phyloP scores from a whole-genome alignment of 345 rosid genomes.

The Isatis tinctoria region DNA sequence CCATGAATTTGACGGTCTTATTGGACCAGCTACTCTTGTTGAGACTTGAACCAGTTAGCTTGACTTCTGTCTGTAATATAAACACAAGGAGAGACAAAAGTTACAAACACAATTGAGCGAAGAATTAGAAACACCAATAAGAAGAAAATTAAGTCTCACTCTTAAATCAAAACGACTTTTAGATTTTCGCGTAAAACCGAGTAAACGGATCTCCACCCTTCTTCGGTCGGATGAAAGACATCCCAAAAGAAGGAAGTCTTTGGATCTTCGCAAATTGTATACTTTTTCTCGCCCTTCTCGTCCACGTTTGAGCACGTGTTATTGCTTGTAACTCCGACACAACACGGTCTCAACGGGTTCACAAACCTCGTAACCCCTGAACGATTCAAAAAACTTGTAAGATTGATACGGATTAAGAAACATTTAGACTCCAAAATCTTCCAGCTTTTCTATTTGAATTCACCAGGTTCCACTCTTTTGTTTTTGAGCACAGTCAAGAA shows the following conservation, averaged over 20 bases:
- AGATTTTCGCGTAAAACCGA: constrained; percentile 32
- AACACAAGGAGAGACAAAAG: not conserved
- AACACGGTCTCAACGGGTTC: constrained; percentile 61
- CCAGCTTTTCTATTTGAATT: not conserved
- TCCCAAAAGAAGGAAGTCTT: constrained; percentile 55
- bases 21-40: not conserved
- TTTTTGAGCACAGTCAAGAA: constrained; percentile 45
- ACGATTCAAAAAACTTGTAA: not conserved
- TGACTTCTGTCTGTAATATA: constrained; percentile 1
- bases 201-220: constrained; percentile 49
- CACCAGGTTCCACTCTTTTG: constrained; percentile 32
- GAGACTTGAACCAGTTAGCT: not conserved
- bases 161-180: constrained; percentile 14
- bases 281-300: constrained; percentile 37
- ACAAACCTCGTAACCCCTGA: constrained; percentile 40
- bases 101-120: constrained; percentile 1
- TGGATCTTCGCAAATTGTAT: constrained; percentile 42
- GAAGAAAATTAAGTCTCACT: not conserved
- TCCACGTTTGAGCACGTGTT: constrained; percentile 44
- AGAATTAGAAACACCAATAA: not conserved
- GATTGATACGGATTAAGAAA: not conserved
- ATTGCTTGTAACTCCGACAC: constrained; percentile 30
- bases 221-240: constrained; percentile 45
- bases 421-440: not conserved
- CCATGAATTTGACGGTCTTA: not conserved